A percentile compares a stretch with the other conserved stretches of the same genome.
phyloP scores from a whole-genome alignment of 148 eudicot genomes.

The Amaranthus palmeri region DNA sequence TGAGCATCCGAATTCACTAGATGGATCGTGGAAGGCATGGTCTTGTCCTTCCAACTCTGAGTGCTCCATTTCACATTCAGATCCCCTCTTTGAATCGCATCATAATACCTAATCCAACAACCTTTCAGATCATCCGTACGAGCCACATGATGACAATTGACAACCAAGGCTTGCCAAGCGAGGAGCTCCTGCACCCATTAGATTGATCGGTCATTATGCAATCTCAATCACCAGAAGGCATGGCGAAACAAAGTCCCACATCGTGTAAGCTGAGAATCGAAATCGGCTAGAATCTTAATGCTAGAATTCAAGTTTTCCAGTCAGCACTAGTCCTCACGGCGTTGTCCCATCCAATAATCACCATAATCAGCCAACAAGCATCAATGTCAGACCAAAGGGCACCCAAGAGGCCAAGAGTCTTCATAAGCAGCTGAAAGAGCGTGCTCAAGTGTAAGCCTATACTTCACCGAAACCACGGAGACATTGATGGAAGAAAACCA shows the following conservation, averaged over 20 bases:
- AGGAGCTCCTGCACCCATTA: slow-evolving; percentile 21
- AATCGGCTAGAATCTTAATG: slow-evolving; percentile 28
- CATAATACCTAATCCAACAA: slow-evolving; percentile 20
- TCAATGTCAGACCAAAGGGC: slow-evolving; percentile 23
- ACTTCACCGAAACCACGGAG: slow-evolving; percentile 32
- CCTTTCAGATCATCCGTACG: slow-evolving; percentile 30
- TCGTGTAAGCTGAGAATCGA: slow-evolving; percentile 22
- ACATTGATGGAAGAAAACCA: slow-evolving; percentile 18
- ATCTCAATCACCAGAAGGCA: slow-evolving; percentile 24
- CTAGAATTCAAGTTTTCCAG: slow-evolving; percentile 12
- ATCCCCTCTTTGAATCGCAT: slow-evolving; percentile 31
- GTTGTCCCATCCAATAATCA: slow-evolving; percentile 33
- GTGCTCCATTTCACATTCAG: slow-evolving; percentile 31
- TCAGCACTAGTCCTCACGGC: slow-evolving; percentile 22
- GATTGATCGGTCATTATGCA: slow-evolving; percentile 28
- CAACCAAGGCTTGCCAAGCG: slow-evolving; percentile 26
- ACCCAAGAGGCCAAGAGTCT: slow-evolving; percentile 34
- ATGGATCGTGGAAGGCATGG: slow-evolving; percentile 27
- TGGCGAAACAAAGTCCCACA: slow-evolving; percentile 37
- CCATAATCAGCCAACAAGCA: slow-evolving; percentile 18
- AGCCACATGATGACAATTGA: slow-evolving; percentile 28
- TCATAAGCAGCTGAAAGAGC: slow-evolving; percentile 38
- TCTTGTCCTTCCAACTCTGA: slow-evolving; percentile 28
- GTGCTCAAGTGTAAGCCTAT: slow-evolving; percentile 36
- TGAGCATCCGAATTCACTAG: slow-evolving; percentile 25